phyloP scores from a whole-genome alignment of 345 rosid genomes.

The Moricandia arvensis region DNA sequence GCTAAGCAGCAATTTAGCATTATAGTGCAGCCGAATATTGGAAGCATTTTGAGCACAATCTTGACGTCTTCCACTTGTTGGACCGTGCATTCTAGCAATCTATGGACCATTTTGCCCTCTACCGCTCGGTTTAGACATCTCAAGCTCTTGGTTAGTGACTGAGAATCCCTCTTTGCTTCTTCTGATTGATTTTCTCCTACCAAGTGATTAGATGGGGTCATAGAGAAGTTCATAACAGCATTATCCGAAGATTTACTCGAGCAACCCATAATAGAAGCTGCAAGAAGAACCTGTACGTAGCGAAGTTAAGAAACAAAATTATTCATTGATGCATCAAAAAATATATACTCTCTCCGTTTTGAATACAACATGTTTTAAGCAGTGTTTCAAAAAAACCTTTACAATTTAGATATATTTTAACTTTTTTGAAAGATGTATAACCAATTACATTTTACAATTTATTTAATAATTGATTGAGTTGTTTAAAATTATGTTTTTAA shows the following conservation, averaged over 20 bases:
- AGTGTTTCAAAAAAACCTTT: too few species aligned
- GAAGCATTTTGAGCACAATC: conserved; percentile 58
- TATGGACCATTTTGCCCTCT: conserved; percentile 29
- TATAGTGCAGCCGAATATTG: conserved; percentile 70
- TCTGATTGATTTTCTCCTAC: conserved; percentile 20
- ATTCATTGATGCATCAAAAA: neutral
- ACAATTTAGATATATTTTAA: too few species aligned
- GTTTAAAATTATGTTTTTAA: too few species aligned
- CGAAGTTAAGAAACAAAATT: neutral
- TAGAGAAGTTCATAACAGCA: neutral
- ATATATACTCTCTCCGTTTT: neutral
- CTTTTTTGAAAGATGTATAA: too few species aligned
- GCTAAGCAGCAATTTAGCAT: conserved; percentile 85
- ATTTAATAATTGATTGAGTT: too few species aligned
- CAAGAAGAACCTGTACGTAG: conserved; percentile 55
- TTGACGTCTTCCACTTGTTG: conserved; percentile 73
- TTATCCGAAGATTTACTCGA: conserved; percentile 10
- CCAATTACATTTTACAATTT: too few species aligned
- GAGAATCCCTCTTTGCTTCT: conserved; percentile 15
- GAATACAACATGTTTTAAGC: too few species aligned
- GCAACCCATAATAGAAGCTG: conserved; percentile 44
- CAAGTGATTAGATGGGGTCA: conserved; percentile 19
- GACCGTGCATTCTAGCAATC: conserved; percentile 48
- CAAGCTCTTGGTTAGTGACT: conserved; percentile 42
- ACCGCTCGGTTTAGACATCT: conserved; percentile 50